Evolutionary conservation across 768 basidiomycete genomes (phyloP), one percentile per base, ranked within the genome.

Genomic region (Phylloporus sp.): DNA sequence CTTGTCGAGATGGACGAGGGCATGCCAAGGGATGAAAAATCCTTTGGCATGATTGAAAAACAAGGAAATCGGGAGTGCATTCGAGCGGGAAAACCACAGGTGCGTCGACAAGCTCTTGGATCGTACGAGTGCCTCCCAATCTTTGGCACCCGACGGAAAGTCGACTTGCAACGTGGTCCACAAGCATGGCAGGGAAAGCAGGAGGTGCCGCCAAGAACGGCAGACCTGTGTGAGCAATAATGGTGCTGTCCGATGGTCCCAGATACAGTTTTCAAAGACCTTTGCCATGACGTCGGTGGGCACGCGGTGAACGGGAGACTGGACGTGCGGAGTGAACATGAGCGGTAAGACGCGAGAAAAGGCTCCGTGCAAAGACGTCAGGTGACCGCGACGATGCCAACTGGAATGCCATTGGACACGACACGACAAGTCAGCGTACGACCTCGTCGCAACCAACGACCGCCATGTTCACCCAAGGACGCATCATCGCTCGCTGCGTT

Each of bases 231-330:
- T 47, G 36, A 67, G 60, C 7, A 68, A 26, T 15, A 68, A 32
- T 0, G 64, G 66, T 1, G 57, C 54, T 5, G 27, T 27, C 9
- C 20, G 32, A 9, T 54, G 39, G 22, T 56, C 60, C 8, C 9
- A 45, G 7, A 56, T 22, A 22, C 50, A 67, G 21, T 53, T 52
- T 27, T 63, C 60, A 33, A 64, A 64, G 23, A 64, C 14, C 8
- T 44, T 61, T 14, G 48, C 45, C 48, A 64, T 63, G 50, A 67
- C 53, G 45, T 64, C 63, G 10, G 53, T 63, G 39, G 63, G 63
- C 51, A 67, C 53, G 43, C 63, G 65, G 26, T 65, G 65, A 6
- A 63, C 44, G 42, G 63, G 65, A 9, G 63, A 63, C 13, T 39
- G 38, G 23, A 64, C 53, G 38, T 26, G 54, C 5, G 46, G 49